phyloP scores from a whole-genome alignment of 805 yeast species.

The Suhomyces tanzawaensis region DNA sequence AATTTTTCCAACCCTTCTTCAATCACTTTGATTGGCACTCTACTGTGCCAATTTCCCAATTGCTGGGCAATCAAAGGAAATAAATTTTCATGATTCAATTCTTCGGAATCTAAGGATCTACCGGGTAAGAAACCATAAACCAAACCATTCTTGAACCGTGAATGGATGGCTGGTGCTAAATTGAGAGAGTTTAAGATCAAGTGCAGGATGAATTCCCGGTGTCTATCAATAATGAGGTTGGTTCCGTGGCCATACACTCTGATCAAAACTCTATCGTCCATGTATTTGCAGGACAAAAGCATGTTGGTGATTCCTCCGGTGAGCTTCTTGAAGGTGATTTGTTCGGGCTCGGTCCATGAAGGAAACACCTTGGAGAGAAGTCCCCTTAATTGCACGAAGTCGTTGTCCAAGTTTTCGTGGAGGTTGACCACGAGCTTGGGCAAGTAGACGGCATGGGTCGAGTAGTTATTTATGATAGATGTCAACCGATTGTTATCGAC shows the following conservation, averaged over 20 bases:
- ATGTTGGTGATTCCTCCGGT: slow-evolving; percentile 67
- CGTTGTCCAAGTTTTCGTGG: slow-evolving; percentile 31
- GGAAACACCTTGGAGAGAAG: slow-evolving; percentile 47
- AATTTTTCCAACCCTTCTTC: slow-evolving; percentile 45
- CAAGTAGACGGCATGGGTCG: slow-evolving; percentile 49
- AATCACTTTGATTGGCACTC: slow-evolving; percentile 44
- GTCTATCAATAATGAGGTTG: slow-evolving; percentile 66
- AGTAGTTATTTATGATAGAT: slow-evolving; percentile 24
- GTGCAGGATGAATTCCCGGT: slow-evolving; percentile 72
- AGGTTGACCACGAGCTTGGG: slow-evolving; percentile 44
- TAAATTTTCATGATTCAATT: slow-evolving; percentile 46
- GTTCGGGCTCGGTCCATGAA: slow-evolving; percentile 30
- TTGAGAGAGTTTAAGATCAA: slow-evolving; percentile 54
- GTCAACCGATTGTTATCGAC: slow-evolving; percentile 1
- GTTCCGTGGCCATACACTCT: slow-evolving; percentile 78
- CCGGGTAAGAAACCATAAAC: slow-evolving; percentile 71
- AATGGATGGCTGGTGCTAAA: slow-evolving; percentile 68
- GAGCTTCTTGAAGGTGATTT: slow-evolving; percentile 41
- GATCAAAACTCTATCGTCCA: slow-evolving; percentile 47
- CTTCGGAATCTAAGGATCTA: slow-evolving; percentile 53
- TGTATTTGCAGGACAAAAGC: slow-evolving; percentile 48
- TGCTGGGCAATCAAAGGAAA: slow-evolving; percentile 61
- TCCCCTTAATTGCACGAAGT: slow-evolving; percentile 34
- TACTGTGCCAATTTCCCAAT: slow-evolving; percentile 69
- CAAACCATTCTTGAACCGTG: slow-evolving; percentile 69